Base-by-base conservation (phyloP, 1,284 basidiomycete genomes). In the Ceratorhiza oryzae-sativae region DNA sequence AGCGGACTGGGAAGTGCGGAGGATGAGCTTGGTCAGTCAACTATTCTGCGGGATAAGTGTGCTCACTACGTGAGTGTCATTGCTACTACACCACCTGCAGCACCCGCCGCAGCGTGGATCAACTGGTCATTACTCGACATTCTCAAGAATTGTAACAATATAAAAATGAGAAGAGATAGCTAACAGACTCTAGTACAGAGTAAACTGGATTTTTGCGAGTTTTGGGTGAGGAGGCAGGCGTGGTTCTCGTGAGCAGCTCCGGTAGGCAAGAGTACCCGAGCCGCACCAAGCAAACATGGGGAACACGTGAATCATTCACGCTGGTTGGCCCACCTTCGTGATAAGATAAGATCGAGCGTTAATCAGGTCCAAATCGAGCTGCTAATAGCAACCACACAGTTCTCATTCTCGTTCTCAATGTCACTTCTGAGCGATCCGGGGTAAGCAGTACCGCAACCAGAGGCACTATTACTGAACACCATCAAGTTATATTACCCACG, bases 51-150 rank as follows among this genome's bases (percentile, higher is more conserved):
- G 10, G 48, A 5, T 15, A 49, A 36, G 18, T 48, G 30, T 25
- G 82, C 90, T 82, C 78, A 92, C 93, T 93, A 93, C 72, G 91
- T 93, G 46, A 84, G 87, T 12, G 87, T 85, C 94, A 97, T 97
- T 36, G 95, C 92, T 56, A 93, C 85, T 77, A 96, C 91, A 60
- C 97, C 97, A 71, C 95, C 97, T 3, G 90, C 87, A 34, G 95
- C 94, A 53, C 97, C 97, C 25, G 96, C 93, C 41, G 93, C 80
- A 36, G 96, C 89, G 79, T 98, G 95, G 59, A 98, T 92, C 39
- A 90, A 84, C 65, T 94, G 95, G 81, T 98, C 95, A 32, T 70
- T 70, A 80, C 85, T 87, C 82, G 89, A 84, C 78, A 80, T 70
- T 3, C 46, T 58, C 20, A 46, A 45, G 8, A 84, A 71, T 4